These are phyloP conservation scores for Penicillium verrucosum DNA, from an alignment of 2,329 filamentous ascomycete species.

Conservation along the genomic window DNA sequence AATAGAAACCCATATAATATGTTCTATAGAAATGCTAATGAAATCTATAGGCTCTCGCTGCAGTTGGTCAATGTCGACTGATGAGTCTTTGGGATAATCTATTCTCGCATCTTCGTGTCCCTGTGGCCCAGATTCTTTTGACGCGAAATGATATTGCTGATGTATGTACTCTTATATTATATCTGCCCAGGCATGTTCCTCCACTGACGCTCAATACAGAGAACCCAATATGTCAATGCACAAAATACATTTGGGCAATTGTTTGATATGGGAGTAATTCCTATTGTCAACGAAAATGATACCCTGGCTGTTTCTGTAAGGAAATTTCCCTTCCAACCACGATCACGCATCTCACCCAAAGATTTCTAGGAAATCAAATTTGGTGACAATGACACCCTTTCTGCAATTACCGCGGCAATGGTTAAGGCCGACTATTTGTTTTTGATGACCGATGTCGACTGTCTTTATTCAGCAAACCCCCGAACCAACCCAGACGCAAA, in stretches of 20 bases:
- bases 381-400: constrained; percentile 96
- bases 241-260: constrained; percentile 92
- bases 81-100: constrained; percentile 95
- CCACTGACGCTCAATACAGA: constrained; percentile 46
- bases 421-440: constrained; percentile 95
- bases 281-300: constrained; percentile 98
- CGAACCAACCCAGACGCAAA: constrained; percentile 78
- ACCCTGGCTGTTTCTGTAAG: constrained; percentile 78
- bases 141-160: constrained; percentile 96
- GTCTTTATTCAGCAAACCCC: constrained; percentile 94
- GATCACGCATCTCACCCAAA: background rate
- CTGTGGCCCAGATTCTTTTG: constrained; percentile 89
- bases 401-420: constrained; percentile 95
- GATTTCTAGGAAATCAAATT: constrained; percentile 81
- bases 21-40: background rate
- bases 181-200: background rate
- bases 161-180: constrained; percentile 48
- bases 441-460: constrained; percentile 98
- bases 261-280: constrained; percentile 91
- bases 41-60: constrained; percentile 68
- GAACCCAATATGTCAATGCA: constrained; percentile 91
- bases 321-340: background rate
- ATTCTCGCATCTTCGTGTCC: constrained; percentile 82
- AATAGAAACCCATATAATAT: background rate
- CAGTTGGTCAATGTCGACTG: constrained; percentile 91